A percentile compares a stretch with the other conserved stretches of the same genome.
phyloP scores from a whole-genome alignment of 257 asterid species.

The Hygrophila difformis region DNA sequence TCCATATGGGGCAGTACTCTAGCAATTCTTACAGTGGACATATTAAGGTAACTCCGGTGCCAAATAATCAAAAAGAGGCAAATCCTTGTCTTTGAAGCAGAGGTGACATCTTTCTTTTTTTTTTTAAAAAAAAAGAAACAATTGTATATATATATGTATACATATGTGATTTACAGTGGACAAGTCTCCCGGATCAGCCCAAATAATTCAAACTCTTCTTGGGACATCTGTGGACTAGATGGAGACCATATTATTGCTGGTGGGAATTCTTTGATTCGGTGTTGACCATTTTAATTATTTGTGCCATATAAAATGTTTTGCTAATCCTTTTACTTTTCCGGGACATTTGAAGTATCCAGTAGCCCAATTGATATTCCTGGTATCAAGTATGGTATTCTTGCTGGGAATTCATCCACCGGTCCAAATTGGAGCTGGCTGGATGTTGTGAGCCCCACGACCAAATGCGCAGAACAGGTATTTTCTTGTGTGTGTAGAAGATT shows the following conservation, averaged over 20 bases:
- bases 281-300: slow-evolving; percentile 5
- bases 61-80: slow-evolving; percentile 10
- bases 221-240: slow-evolving; percentile 71
- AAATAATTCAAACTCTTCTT: slow-evolving; percentile 43
- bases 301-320: slow-evolving; percentile 15
- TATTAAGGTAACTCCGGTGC: slow-evolving; percentile 47
- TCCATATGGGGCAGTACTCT: slow-evolving; percentile 78
- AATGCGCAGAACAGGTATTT: slow-evolving; percentile 57
- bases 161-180: slow-evolving; percentile 63
- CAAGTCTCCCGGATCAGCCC: slow-evolving; percentile 69
- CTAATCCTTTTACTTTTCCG: neutral
- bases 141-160: too few species aligned
- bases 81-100: slow-evolving; percentile 5
- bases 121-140: too few species aligned
- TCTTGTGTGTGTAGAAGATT: neutral
- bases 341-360: slow-evolving; percentile 43
- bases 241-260: slow-evolving; percentile 66
- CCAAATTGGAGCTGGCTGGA: slow-evolving; percentile 67
- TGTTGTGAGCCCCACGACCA: slow-evolving; percentile 47
- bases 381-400: slow-evolving; percentile 60
- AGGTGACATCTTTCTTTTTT: too few species aligned
- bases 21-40: slow-evolving; percentile 52
- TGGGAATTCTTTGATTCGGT: slow-evolving; percentile 11
- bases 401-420: neutral
- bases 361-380: slow-evolving; percentile 69